Conservation (phyloP, 2,329 filamentous ascomycete genomes). For the Allantophomopsis cytisporea region DNA sequence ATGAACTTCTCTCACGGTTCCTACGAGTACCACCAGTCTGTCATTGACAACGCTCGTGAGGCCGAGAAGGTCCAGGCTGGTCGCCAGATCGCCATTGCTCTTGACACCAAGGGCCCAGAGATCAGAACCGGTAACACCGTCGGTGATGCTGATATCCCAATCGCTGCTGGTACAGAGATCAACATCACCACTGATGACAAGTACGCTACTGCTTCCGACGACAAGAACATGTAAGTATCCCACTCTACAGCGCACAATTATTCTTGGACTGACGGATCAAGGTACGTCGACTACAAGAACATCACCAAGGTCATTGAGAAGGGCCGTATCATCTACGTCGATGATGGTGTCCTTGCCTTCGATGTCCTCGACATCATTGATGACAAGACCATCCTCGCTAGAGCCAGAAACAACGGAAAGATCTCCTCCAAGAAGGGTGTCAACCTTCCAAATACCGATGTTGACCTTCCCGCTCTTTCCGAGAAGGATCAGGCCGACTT, state of each 20-base stretch:
- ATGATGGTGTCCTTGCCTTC: constrained; percentile 95
- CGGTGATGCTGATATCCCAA: constrained; percentile 62
- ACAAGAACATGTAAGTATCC: constrained; percentile 74
- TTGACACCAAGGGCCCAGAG: constrained; percentile 73
- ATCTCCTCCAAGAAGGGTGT: constrained; percentile 99
- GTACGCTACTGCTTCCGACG: constrained; percentile 73
- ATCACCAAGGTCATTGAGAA: constrained; percentile 94
- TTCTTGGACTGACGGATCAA: constrained; percentile 20
- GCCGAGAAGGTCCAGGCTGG: constrained; percentile 68
- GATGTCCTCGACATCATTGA: constrained; percentile 82
- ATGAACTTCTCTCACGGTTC: constrained; percentile 98
- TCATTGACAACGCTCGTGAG: constrained; percentile 88
- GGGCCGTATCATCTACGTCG: constrained; percentile 93
- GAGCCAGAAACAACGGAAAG: constrained; percentile 92
- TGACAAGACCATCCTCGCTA: constrained; percentile 75
- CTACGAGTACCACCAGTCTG: constrained; percentile 96
- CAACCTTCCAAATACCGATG: constrained; percentile 96
- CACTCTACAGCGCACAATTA: background rate
- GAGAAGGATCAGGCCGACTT: constrained; percentile 97
- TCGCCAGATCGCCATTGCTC: constrained; percentile 87
- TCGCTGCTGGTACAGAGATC: constrained; percentile 69
- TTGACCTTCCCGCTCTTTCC: constrained; percentile 91
- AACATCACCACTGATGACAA: constrained; percentile 96
- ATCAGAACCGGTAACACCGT: constrained; percentile 72
- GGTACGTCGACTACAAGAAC: constrained; percentile 99